Evolutionary conservation across 495 filamentous ascomycete genomes (phyloP), one percentile per base, ranked within the genome.

Genomic region (Aspergillus coremiiformis): DNA sequence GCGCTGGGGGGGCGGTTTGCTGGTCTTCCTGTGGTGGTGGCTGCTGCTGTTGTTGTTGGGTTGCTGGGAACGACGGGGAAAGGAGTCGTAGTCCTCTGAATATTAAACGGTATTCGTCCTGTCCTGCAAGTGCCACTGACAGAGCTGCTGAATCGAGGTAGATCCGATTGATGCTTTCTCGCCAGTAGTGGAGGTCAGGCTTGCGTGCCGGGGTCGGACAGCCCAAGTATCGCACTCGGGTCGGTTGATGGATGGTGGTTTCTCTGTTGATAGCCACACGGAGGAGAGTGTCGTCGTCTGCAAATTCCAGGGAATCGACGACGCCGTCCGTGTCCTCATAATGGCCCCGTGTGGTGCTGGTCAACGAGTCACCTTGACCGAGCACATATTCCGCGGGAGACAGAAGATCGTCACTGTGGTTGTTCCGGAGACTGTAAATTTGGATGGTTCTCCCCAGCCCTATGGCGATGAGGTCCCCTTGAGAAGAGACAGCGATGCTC

Each of bases 291-390:
- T 59, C 57, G 39, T 57, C 32, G 8, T 63, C 56, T 4, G 43
- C 47, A 46, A 63, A 63, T 46, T 59, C 60, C 1, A 63, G 41
- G 8, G 44, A 52, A 22, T 59, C 54, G 42, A 63, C 44, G n/a
- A 57, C 41, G 15, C 56, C 60, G 42, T 59, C 52, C 2, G 60
- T 52, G 22, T 58, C 55, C 22, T 54, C 50, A 49, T 59, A 63
- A n/a, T 9, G 20, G 21, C 43, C 17, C 3, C 15, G 21, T 17
- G 51, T 46, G 1, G 27, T 12, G 17, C 27, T 32, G 26, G 29
- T n/a, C 37, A 59, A 55, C 5, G 23, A 23, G 26, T 47, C 22
- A 26, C 2, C 30, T 21, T 55, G 37, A 22, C 49, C 52, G 14
- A 63, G 21, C 0, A 44, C 30, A 35, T 59, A 44, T 39, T 63